Base-by-base conservation (phyloP, 345 rosid genomes). In the Salix caprea region DNA sequence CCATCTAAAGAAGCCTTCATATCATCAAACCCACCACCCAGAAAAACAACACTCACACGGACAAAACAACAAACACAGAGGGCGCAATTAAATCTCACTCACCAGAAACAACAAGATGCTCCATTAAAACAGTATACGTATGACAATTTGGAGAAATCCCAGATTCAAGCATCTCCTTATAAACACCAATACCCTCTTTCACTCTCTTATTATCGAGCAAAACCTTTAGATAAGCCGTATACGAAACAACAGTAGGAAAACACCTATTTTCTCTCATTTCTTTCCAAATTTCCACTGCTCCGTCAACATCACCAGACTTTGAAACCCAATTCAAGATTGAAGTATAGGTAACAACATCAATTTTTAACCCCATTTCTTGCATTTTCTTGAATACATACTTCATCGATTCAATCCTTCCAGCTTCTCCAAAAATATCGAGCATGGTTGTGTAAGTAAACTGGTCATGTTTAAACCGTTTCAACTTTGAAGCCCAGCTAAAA, bases 351-450 rank as follows among this genome's bases (percentile, higher is more conserved):
- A 91, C 96, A 18, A 85, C 85, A 76, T 91, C 98, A 54, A 91
- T 84, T 70, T 77, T 72, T 12, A 91, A 74, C 13, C 89, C 97
- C 61, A 84, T 87, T 50, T 87, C 89, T 64, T 82, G 85, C 98
- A 94, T 94, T 48, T 82, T 83, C 69, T 80, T 60, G 52, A 88
- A 94, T 50, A 92, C 86, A 30, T 83, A 80, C 72, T 74, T 84
- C 96, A 92, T 91, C 2, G 93, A 90, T 15, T 87, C 83, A 62
- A 92, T 79, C 77, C 94, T 86, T 71, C 92, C 92, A 1, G 97
- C 97, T 83, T 92, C 97, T 7, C 98, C 98, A 81, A 94, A 92
- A 77, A 94, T 89, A 72, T 92, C 94, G 32, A 94, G 92, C 96
- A 94, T 94, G 50, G 98, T 94, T 40, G 98, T 91, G 89, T 83